Evolutionary conservation across 768 basidiomycete genomes (phyloP).

Genomic region (Pleurotus pulmonarius): DNA sequence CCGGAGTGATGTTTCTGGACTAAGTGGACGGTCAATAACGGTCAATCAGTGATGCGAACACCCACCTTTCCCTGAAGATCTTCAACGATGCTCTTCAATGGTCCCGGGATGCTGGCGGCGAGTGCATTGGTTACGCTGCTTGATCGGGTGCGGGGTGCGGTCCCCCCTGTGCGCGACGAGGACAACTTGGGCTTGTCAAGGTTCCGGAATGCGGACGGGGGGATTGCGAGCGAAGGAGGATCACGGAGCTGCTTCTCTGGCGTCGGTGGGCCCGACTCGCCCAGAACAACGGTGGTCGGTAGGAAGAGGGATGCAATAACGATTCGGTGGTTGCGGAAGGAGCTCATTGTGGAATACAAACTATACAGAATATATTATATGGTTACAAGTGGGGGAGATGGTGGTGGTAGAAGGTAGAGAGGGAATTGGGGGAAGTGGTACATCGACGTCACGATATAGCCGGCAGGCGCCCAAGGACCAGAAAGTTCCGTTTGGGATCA

Average conservation of each 20-base stretch:
- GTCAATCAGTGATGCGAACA: neutral
- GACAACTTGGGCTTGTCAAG: conserved; percentile 2
- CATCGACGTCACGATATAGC: conserved; percentile 9
- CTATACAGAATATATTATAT: conserved; percentile 6
- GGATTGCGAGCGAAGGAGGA: conserved; percentile 18
- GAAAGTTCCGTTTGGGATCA: neutral
- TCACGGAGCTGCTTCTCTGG: conserved; percentile 29
- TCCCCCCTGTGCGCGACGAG: neutral
- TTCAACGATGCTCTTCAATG: conserved; percentile 72
- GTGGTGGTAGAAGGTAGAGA: conserved; percentile 3
- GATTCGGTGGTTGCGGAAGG: conserved; percentile 68
- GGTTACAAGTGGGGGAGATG: conserved; percentile 2
- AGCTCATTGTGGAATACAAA: conserved; percentile 46
- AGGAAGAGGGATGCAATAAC: conserved; percentile 85
- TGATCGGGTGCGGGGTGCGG: conserved; percentile 8
- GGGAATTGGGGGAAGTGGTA: neutral
- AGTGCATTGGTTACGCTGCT: conserved; percentile 1
- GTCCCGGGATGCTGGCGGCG: conserved; percentile 25
- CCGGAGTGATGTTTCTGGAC: conserved; percentile 31
- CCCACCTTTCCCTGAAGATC: conserved; percentile 68
- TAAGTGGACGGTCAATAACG: conserved; percentile 14
- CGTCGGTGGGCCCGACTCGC: conserved; percentile 51
- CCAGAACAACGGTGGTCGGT: conserved; percentile 66
- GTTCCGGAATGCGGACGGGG: conserved; percentile 8
- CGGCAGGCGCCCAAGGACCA: neutral